Evolutionary conservation across 2,329 filamentous ascomycete species (phyloP), one percentile per base, ranked within the genome.

Genomic region (Paraconiothyrium brasiliense): DNA sequence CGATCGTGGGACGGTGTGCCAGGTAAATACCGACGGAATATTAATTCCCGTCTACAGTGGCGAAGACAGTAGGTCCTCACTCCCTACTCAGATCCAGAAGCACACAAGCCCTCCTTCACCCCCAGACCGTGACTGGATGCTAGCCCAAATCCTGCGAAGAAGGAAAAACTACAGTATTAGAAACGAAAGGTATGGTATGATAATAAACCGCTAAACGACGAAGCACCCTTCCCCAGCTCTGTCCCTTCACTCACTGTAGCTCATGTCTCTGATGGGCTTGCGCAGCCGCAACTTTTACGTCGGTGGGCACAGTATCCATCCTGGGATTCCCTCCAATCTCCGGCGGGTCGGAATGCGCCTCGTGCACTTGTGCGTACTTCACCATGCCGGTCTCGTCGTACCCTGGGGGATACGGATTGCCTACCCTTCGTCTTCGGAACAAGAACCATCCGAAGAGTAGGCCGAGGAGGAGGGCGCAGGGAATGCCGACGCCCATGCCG

Each of bases 401-500:
- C 16, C 16, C 49, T 8, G 49, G 49, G 2, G 49, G 49, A 2
- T 20, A n/a, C 1, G 32, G 10, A 6, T 20, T 6, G 3, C 24
- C 47, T 20, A 32, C 3, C 16, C 32, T 51, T 32, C 49, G 9
- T 27, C 34, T 32, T 14, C 49, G n/a, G 49, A 39, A 34, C n/a
- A 54, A 27, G 14, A 44, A 54, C 24, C 22, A 54, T 30, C 51
- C 51, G 5, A 54, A 44, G 11, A 35, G 22, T 9, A 54, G 37
- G 3, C 51, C 51, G 37, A 44, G 37, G 22, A 54, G 37, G 14
- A 54, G 6, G 6, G 51, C 51, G 10, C 41, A 22, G 11, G 51
- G 51, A 14, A 54, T 54, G 37, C 51, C 27, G 6, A 54, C 51
- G 27, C 51, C 51, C 22, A 54, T 43, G 9, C 37, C 51, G 3